Evolutionary conservation across 495 filamentous ascomycete genomes (phyloP), one percentile per base, ranked within the genome.

Genomic region (Jackrogersella minutella): DNA sequence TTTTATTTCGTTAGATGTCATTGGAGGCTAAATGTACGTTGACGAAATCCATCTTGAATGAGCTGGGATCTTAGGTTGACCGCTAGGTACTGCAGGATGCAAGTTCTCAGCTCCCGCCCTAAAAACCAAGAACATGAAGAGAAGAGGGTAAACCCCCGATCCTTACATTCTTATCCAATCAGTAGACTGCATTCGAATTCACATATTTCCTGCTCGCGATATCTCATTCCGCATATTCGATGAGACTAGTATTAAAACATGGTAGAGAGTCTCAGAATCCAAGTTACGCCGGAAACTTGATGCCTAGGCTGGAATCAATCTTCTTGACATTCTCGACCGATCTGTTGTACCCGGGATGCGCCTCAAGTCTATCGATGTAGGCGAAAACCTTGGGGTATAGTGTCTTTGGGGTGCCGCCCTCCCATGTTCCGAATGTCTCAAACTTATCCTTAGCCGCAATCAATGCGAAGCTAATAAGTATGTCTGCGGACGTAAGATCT

Each of bases 381-480:
- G 74, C 82, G 41, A 70, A 83, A 21, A 93, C 57, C 59, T 82
- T 84, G n/a, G 75, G 75, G 30, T 64, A 80, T 24, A 64, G 39
- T 1, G 61, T 53, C 37, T 64, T 55, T 1, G 74, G 36, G 0
- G 69, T 60, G 36, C 69, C 61, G 1, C 39, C 73, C 10, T 65
- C 65, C 63, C 72, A 73, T 1, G 52, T 40, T 13, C 71, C 70
- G 28, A 74, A 64, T 2, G 64, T 68, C 43, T 89, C 89, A 68
- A 90, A 88, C 40, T 77, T 77, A 28, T 87, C 83, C 61, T 79
- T 80, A 5, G 81, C 85, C 2, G 84, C 84, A 24, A 86, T 81
- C 8, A 96, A 73, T 0, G 89, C 90, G 73, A 91, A 97, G 66
- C 84, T 87, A 77, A 96, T 79, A 69, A 95, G 72, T 37, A 97